Percentiles rank a stretch among this genome's conserved stretches.
Conservation (phyloP, 1,139 yeast genomes). For the Kluyveromyces sp. region DNA sequence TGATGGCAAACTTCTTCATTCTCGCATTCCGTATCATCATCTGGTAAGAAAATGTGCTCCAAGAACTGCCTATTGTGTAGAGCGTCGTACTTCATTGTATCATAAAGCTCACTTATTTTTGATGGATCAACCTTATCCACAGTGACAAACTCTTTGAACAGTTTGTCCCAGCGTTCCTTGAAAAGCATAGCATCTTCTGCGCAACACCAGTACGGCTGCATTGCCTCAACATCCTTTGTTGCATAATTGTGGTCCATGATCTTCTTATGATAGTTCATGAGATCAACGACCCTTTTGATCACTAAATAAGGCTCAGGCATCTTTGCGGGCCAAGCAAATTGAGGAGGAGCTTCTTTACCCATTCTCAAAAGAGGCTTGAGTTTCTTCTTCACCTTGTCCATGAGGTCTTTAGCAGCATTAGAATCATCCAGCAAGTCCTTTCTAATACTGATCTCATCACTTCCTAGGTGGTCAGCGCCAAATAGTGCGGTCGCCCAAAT, state of each 20-base stretch:
- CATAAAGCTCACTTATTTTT: slow-evolving; percentile 91
- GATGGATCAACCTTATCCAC: slow-evolving; percentile 98
- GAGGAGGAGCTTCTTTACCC: slow-evolving; percentile 98
- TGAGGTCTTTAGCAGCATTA: slow-evolving; percentile 94
- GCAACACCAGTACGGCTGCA: slow-evolving; percentile 91
- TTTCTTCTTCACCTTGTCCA: slow-evolving; percentile 97
- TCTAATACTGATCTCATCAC: slow-evolving; percentile 72
- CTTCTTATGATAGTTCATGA: slow-evolving; percentile 86
- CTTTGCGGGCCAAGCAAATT: slow-evolving; percentile 97
- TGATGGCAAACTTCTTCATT: slow-evolving; percentile 53
- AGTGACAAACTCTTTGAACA: slow-evolving; percentile 84
- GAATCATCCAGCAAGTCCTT: slow-evolving; percentile 93
- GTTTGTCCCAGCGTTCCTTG: slow-evolving; percentile 95
- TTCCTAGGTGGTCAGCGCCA: slow-evolving; percentile 67
- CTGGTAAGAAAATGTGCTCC: slow-evolving; percentile 74
- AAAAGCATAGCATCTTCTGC: slow-evolving; percentile 88
- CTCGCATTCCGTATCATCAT: slow-evolving; percentile 41
- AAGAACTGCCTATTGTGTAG: slow-evolving; percentile 87
- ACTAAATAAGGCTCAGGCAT: slow-evolving; percentile 97
- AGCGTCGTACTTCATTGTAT: slow-evolving; percentile 98
- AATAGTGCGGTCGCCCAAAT: slow-evolving; percentile 78
- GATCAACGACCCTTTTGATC: slow-evolving; percentile 84
- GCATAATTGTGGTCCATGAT: slow-evolving; percentile 80
- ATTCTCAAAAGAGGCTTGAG: slow-evolving; percentile 88
- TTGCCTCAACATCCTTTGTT: slow-evolving; percentile 53